phyloP scores from a whole-genome alignment of 495 filamentous ascomycete species.

The Chaetomium cochliodes region DNA sequence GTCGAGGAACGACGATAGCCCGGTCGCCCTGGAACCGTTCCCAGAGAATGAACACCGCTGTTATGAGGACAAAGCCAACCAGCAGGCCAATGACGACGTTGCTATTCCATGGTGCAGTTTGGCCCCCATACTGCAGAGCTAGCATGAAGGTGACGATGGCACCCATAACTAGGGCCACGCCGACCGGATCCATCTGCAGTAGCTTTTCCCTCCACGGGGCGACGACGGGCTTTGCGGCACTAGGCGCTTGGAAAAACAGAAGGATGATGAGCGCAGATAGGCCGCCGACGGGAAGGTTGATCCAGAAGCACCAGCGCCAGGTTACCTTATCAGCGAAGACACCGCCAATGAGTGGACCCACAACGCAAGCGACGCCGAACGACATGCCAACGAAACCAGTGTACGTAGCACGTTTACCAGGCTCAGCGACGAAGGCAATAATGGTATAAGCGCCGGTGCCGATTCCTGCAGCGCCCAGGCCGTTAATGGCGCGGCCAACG shows the following conservation, averaged over 20 bases:
- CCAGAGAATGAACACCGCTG: slow-evolving; percentile 45
- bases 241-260: slow-evolving; percentile 44
- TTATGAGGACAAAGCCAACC: slow-evolving; percentile 57
- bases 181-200: slow-evolving; percentile 63
- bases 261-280: slow-evolving; percentile 57
- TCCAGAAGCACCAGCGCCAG: slow-evolving; percentile 54
- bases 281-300: slow-evolving; percentile 68
- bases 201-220: slow-evolving; percentile 36
- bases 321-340: slow-evolving; percentile 29
- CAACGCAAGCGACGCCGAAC: slow-evolving; percentile 46
- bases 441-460: slow-evolving; percentile 45
- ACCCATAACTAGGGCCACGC: slow-evolving; percentile 64
- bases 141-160: slow-evolving; percentile 68
- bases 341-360: slow-evolving; percentile 35
- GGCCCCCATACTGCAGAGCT: slow-evolving; percentile 79
- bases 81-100: slow-evolving; percentile 67
- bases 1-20: slow-evolving; percentile 44
- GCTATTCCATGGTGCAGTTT: slow-evolving; percentile 60
- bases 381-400: slow-evolving; percentile 49
- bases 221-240: slow-evolving; percentile 8
- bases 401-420: slow-evolving; percentile 48
- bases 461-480: slow-evolving; percentile 48
- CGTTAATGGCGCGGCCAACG: slow-evolving; percentile 56
- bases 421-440: slow-evolving; percentile 44
- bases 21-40: slow-evolving; percentile 51